Conservation (phyloP, 306 rosid genomes). For the Pyrus pyrifolia region DNA sequence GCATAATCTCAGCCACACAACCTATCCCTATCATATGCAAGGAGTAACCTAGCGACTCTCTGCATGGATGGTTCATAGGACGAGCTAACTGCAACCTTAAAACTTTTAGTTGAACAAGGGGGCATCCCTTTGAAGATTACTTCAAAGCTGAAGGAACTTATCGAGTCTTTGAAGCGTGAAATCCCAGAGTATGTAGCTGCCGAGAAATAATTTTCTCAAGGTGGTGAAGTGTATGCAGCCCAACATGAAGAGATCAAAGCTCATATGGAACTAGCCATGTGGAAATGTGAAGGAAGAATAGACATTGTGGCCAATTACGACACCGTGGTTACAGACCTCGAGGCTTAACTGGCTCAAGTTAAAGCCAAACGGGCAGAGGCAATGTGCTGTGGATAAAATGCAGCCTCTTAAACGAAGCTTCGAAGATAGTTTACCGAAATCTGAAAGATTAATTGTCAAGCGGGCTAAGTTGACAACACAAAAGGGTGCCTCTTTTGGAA, state of each 20-base stretch:
- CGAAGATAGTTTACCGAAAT: too few relatives aligned
- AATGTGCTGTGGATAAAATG: not conserved
- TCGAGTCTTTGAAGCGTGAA: not conserved
- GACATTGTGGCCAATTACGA: not conserved
- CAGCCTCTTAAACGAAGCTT: not conserved
- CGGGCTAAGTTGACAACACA: not conserved
- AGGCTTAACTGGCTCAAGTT: not conserved
- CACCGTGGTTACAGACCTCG: not conserved
- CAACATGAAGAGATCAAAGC: not conserved
- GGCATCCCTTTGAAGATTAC: not conserved
- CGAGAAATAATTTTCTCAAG: not conserved
- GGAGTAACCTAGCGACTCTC: not conserved
- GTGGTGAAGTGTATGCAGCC: not conserved
- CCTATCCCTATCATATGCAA: not conserved
- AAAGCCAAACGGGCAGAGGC: not conserved
- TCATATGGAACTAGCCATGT: not conserved
- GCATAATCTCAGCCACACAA: too few relatives aligned
- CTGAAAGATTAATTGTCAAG: not conserved
- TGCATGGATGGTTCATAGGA: not conserved
- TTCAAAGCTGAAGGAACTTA: not conserved
- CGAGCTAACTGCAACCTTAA: not conserved
- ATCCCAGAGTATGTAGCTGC: not conserved
- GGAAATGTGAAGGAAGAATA: not conserved
- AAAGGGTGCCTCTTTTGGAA: not conserved
- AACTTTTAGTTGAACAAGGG: too few relatives aligned